Conservation (phyloP, 1,139 yeast species). For the Scheffersomyces quercinus region DNA sequence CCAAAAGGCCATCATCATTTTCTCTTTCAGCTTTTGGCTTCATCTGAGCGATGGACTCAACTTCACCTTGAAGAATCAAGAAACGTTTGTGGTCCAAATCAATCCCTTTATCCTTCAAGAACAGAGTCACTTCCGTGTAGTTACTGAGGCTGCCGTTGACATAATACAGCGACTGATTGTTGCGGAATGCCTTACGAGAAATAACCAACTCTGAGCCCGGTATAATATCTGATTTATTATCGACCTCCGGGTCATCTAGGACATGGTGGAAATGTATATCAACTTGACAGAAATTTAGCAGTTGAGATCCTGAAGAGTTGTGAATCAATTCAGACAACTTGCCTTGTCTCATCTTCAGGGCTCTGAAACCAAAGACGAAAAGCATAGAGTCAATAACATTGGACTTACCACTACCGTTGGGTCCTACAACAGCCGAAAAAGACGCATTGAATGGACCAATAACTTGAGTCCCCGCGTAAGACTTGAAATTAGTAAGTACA, state of each 20-base stretch:
- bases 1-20: slow-evolving; percentile 89
- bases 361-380: slow-evolving; percentile 96
- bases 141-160: slow-evolving; percentile 70
- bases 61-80: slow-evolving; percentile 95
- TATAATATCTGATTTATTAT: slow-evolving; percentile 33
- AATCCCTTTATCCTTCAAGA: slow-evolving; percentile 81
- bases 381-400: slow-evolving; percentile 95
- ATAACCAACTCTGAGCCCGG: slow-evolving; percentile 66
- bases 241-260: slow-evolving; percentile 55
- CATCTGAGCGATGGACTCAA: slow-evolving; percentile 98
- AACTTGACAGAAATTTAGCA: slow-evolving; percentile 78
- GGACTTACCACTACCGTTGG: slow-evolving; percentile 97
- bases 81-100: slow-evolving; percentile 95
- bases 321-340: slow-evolving; percentile 89
- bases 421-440: slow-evolving; percentile 98
- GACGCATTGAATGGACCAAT: slow-evolving; percentile 95
- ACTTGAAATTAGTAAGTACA: slow-evolving; percentile 83
- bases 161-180: slow-evolving; percentile 76
- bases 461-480: slow-evolving; percentile 92
- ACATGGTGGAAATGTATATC: slow-evolving; percentile 90
- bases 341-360: slow-evolving; percentile 95
- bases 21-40: slow-evolving; percentile 94
- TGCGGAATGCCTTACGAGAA: slow-evolving; percentile 75
- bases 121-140: slow-evolving; percentile 76
- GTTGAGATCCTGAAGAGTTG: slow-evolving; percentile 68